Evolutionary conservation across 495 filamentous ascomycete species (phyloP).

Genomic region (Beverwykella pulmonaria): DNA sequence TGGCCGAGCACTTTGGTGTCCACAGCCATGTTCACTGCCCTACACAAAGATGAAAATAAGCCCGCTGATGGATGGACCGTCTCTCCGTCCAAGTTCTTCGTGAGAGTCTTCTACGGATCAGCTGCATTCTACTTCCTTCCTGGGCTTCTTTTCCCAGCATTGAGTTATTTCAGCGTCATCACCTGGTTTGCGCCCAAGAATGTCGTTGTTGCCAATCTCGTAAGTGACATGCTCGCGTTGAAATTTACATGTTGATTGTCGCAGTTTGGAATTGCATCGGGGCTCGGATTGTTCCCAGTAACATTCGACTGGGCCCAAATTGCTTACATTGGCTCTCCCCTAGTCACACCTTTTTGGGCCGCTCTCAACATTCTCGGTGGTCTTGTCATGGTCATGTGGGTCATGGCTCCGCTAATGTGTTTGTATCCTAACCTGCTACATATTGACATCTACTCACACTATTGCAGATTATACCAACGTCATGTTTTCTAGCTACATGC

Average conservation of each 20-base stretch:
- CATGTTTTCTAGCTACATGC: conserved; percentile 79
- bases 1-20: conserved; percentile 90
- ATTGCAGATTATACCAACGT: conserved; percentile 66
- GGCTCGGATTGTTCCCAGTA: conserved; percentile 80
- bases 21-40: conserved; percentile 79
- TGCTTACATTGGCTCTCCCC: conserved; percentile 84
- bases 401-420: conserved; percentile 77
- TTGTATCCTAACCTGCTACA: conserved; percentile 34
- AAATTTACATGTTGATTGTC: not conserved
- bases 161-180: conserved; percentile 88
- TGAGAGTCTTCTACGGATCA: conserved; percentile 44
- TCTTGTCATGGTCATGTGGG: conserved; percentile 85
- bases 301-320: conserved; percentile 96
- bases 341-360: conserved; percentile 90
- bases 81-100: conserved; percentile 80
- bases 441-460: conserved; percentile 30
- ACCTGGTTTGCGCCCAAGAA: conserved; percentile 88
- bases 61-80: conserved; percentile 84
- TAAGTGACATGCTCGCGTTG: conserved; percentile 28
- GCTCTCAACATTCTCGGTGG: conserved; percentile 86
- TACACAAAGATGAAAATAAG: conserved; percentile 81
- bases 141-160: conserved; percentile 79
- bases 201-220: conserved; percentile 73
- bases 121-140: conserved; percentile 80
- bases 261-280: conserved; percentile 77